A percentile compares a stretch with the other conserved stretches of the same genome.
Evolutionary conservation across 2,329 filamentous ascomycete species (phyloP).

Genomic region (Paecilomyces variotii): DNA sequence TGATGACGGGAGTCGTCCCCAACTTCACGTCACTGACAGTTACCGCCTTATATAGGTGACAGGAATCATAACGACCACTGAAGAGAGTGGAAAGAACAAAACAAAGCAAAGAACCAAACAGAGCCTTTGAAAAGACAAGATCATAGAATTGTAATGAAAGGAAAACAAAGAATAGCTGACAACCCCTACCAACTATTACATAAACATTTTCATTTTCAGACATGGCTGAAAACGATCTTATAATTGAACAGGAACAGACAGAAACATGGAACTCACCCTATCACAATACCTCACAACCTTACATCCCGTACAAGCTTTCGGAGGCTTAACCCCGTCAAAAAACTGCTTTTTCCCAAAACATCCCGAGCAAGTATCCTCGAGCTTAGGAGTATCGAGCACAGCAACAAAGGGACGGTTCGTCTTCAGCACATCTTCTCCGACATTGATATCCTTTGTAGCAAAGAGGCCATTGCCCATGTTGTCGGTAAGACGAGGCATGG

Average conservation of each 20-base stretch:
- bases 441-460: slow-evolving; percentile 39
- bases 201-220: no score
- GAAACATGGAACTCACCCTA: slow-evolving; percentile 37
- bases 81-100: no score
- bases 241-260: background rate
- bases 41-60: no score
- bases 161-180: no score
- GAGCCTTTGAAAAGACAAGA: no score
- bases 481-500: slow-evolving; percentile 15
- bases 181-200: no score
- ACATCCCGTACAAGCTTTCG: slow-evolving; percentile 53
- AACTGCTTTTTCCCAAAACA: slow-evolving; percentile 41
- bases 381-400: slow-evolving; percentile 45
- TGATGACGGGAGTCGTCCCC: background rate
- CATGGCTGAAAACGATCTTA: no score
- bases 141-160: no score
- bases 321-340: slow-evolving; percentile 12
- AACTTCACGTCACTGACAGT: no score
- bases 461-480: slow-evolving; percentile 48
- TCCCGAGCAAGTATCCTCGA: slow-evolving; percentile 49
- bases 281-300: slow-evolving; percentile 52
- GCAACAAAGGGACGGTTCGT: slow-evolving; percentile 47
- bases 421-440: slow-evolving; percentile 43
- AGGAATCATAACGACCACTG: no score
- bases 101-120: no score